Base-by-base conservation (phyloP, 495 filamentous ascomycete genomes). In the Articulospora tetracladia region DNA sequence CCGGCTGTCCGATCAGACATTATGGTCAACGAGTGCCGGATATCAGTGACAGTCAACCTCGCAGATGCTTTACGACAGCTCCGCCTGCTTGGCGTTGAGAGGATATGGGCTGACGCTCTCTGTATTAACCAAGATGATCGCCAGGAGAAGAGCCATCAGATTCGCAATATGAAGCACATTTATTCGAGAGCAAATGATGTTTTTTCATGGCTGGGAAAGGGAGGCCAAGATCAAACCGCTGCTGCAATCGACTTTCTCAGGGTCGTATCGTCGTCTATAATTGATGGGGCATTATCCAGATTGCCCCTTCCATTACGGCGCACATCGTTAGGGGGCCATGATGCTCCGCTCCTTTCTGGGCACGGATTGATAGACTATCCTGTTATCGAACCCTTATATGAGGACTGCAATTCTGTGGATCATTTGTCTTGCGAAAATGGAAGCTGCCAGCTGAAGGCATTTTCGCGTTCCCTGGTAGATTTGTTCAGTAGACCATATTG, bases 121-220 rank as follows among this genome's bases (percentile, higher is more conserved):
- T 72, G 70, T 56, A 72, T 73, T 60, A 66, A 73, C n/a, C 49
- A 52, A n/a, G 10, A 27, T 6, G 49, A 52, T 23, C 19, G 24
- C 6, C 49, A 52, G 25, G 8, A 52, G 49, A 11, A 52, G 26
- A 52, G 49, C 49, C 49, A 4, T 27, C 49, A 52, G 25, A 52
- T 52, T n/a, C 8, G 22, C 3, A 52, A 52, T n/a, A 52, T 52
- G 49, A 52, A 11, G 22, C 20, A 52, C 10, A 28, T 52, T 7
- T 52, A 52, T 22, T 52, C 22, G 22, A 52, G 26, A 23, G 49
- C 49, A 6, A 27, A 52, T n/a, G 49, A 52, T 13, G 22, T 25
- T 11, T 52, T 23, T 23, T 3, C 49, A 52, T 52, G 49, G 49
- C 20, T 52, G 8, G 49, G 49, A 23, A 28, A 52, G 49, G 22